Evolutionary conservation across 139 green algal species (phyloP).

Genomic region (Volvox africanus): DNA sequence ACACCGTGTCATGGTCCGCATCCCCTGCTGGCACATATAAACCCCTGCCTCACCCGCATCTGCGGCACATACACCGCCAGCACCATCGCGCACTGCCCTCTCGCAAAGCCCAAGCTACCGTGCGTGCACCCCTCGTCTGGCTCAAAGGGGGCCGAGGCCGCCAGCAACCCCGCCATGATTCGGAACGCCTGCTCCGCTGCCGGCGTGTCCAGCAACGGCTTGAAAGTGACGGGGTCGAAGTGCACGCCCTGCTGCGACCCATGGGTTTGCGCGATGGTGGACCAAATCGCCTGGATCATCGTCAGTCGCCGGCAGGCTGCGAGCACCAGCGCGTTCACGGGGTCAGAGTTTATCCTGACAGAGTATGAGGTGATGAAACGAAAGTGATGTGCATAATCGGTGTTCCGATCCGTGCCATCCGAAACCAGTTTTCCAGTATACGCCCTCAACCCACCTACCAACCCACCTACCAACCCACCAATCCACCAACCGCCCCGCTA

Average conservation of each 20-base stretch:
- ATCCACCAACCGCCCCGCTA: no score
- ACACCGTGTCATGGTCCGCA: not conserved
- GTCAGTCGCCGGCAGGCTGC: constrained; percentile 19
- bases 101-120: constrained; percentile 9
- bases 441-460: no score
- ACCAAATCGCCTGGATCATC: constrained; percentile 11
- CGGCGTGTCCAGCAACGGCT: constrained; percentile 12
- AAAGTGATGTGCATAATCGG: no score
- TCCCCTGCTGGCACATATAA: not conserved
- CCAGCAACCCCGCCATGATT: not conserved
- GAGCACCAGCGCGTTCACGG: no score
- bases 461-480: no score
- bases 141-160: not conserved
- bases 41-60: constrained; percentile 6
- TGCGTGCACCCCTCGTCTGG: constrained; percentile 15
- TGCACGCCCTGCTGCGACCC: constrained; percentile 30
- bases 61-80: constrained; percentile 3
- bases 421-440: no score
- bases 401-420: no score
- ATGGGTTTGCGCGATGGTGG: constrained; percentile 19
- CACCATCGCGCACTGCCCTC: constrained; percentile 21
- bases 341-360: no score
- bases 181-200: constrained; percentile 9
- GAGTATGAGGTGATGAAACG: no score
- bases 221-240: not conserved